A percentile compares a stretch with the other conserved stretches of the same genome.
Conservation (phyloP, 2,329 filamentous ascomycete genomes). For the Xenoacremonium recifei region DNA sequence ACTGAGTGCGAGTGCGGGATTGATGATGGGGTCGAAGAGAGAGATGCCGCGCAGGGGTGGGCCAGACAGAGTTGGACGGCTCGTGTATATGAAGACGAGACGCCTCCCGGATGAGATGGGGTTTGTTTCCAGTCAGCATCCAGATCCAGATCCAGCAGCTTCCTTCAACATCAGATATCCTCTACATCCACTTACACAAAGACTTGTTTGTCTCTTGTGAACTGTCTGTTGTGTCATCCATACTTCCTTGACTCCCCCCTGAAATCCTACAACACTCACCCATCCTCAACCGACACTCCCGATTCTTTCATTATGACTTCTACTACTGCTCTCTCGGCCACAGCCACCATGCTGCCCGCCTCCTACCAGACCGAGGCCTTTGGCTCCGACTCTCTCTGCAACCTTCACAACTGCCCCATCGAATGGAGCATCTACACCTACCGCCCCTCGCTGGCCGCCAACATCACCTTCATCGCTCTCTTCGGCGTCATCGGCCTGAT, state of each 20-base stretch:
- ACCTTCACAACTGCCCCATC: conserved; percentile 45
- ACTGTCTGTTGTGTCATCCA: too few species aligned
- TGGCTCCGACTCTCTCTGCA: conserved; percentile 46
- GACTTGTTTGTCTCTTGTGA: too few species aligned
- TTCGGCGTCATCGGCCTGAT: conserved; percentile 42
- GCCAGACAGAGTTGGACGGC: background rate
- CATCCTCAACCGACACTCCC: too few species aligned
- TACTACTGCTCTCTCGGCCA: background rate
- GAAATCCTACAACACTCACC: too few species aligned
- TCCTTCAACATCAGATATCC: too few species aligned
- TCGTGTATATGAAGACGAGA: background rate
- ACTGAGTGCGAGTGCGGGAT: background rate
- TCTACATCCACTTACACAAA: too few species aligned
- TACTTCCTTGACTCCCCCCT: too few species aligned
- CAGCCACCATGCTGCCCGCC: background rate
- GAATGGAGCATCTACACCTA: conserved; percentile 53
- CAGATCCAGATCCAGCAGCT: too few species aligned
- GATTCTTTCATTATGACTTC: background rate
- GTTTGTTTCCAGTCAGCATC: too few species aligned
- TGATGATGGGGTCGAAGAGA: background rate
- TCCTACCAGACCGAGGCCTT: conserved; percentile 29
- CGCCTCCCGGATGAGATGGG: background rate
- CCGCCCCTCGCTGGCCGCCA: conserved; percentile 51
- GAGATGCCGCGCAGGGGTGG: background rate
- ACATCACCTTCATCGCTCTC: conserved; percentile 49